Evolutionary conservation across 2,329 filamentous ascomycete genomes (phyloP).

Genomic region (Fusarium avenaceum): DNA sequence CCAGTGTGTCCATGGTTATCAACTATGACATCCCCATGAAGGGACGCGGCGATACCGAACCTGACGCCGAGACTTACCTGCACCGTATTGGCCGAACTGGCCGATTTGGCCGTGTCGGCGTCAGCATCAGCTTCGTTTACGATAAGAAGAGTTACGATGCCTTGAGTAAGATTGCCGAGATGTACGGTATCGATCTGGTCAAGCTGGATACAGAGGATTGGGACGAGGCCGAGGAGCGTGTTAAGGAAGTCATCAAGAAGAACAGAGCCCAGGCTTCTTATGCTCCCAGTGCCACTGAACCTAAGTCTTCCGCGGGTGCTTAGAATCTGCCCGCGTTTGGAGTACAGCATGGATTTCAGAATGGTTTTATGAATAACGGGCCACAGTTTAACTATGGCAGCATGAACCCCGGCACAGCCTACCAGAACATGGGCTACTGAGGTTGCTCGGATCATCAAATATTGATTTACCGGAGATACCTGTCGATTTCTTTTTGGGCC

Average conservation of each 20-base stretch:
- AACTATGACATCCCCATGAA: constrained; percentile 93
- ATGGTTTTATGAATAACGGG: constrained; percentile 13
- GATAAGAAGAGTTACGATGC: constrained; percentile 85
- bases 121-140: constrained; percentile 94
- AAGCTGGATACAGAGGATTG: constrained; percentile 88
- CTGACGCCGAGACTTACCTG: constrained; percentile 95
- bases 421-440: constrained; percentile 22
- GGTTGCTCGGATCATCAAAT: background rate
- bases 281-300: constrained; percentile 62
- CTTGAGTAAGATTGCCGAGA: constrained; percentile 81
- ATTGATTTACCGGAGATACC: background rate
- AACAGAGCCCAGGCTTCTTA: constrained; percentile 70
- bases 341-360: constrained; percentile 16
- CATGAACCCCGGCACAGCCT: constrained; percentile 2
- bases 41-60: constrained; percentile 80
- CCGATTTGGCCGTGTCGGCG: constrained; percentile 95
- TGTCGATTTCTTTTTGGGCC: background rate
- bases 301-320: constrained; percentile 47
- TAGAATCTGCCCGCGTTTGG: constrained; percentile 48
- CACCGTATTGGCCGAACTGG: constrained; percentile 98
- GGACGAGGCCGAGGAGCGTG: constrained; percentile 87
- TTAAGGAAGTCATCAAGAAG: constrained; percentile 85
- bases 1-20: constrained; percentile 94
- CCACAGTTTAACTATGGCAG: constrained; percentile 17
- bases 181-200: constrained; percentile 85